Percentiles rank a stretch among this genome's conserved stretches.
phyloP scores from a whole-genome alignment of 1,139 yeast genomes.

The Diutina catenulata region DNA sequence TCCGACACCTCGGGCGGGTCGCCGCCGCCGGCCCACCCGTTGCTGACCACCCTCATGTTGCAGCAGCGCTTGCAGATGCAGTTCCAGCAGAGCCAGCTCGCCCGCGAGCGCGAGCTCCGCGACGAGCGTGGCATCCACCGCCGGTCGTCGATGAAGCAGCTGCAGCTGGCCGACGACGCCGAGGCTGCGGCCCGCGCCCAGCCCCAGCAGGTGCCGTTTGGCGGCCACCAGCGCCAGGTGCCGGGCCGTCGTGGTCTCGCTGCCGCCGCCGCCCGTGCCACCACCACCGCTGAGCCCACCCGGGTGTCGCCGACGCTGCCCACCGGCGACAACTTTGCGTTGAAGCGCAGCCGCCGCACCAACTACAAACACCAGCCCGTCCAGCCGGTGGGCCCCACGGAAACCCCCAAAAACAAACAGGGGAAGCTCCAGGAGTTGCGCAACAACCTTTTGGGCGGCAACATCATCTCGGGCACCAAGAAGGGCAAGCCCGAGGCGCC shows the following conservation, averaged over 20 bases:
- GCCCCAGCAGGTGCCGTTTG: not conserved
- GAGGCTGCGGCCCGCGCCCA: too few species aligned
- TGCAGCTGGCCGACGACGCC: too few species aligned
- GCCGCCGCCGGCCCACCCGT: not conserved
- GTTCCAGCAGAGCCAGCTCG: constrained; percentile 2
- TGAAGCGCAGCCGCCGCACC: constrained; percentile 28
- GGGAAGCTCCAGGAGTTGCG: constrained; percentile 24
- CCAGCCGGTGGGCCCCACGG: constrained; percentile 6
- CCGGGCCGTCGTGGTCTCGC: not conserved
- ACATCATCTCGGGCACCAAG: constrained; percentile 6
- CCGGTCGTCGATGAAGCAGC: too few species aligned
- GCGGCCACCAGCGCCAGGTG: not conserved
- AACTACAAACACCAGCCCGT: constrained; percentile 24
- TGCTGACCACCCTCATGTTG: constrained; percentile 1
- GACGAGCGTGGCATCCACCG: too few species aligned
- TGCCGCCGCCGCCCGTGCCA: not conserved
- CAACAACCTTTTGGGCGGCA: constrained; percentile 12
- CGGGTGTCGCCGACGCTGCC: not conserved
- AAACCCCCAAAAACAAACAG: constrained; percentile 13
- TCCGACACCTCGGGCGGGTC: not conserved
- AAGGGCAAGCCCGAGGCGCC: not conserved
- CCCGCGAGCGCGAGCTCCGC: not conserved
- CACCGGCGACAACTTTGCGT: not conserved
- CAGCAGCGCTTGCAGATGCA: constrained; percentile 4
- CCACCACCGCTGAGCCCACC: not conserved